Evolutionary conservation across 2,329 filamentous ascomycete species (phyloP).

Genomic region (Colletotrichum sansevieriae): DNA sequence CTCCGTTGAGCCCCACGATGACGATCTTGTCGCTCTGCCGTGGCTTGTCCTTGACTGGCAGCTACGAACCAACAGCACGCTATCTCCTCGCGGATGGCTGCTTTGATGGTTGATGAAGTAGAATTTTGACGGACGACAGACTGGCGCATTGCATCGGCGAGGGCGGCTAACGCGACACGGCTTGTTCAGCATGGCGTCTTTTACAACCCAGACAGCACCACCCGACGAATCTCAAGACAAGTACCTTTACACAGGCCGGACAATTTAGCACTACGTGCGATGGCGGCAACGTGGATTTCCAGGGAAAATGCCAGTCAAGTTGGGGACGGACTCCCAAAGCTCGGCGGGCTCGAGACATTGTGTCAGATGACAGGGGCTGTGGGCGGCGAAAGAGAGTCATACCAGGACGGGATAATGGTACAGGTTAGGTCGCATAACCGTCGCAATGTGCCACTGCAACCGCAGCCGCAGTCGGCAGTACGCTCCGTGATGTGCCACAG

Average conservation of each 20-base stretch:
- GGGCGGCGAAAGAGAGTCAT: slow-evolving; percentile 16
- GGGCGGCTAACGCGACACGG: slow-evolving; percentile 18
- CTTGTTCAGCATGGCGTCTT: neutral
- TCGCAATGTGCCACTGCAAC: slow-evolving; percentile 8
- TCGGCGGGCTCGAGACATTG: slow-evolving; percentile 22
- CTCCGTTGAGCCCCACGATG: slow-evolving; percentile 28
- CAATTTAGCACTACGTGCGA: slow-evolving; percentile 9
- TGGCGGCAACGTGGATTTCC: neutral
- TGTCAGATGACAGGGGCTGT: slow-evolving; percentile 23
- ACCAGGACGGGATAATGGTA: slow-evolving; percentile 29
- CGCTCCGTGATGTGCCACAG: slow-evolving; percentile 4
- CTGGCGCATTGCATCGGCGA: slow-evolving; percentile 25
- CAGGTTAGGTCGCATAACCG: slow-evolving; percentile 33
- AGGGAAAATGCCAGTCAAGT: slow-evolving; percentile 2
- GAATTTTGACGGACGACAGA: slow-evolving; percentile 23
- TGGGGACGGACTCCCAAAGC: neutral
- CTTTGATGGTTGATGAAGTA: slow-evolving; percentile 27
- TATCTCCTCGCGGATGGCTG: slow-evolving; percentile 14
- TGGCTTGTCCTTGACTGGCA: slow-evolving; percentile 13
- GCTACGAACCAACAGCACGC: slow-evolving; percentile 4
- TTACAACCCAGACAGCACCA: slow-evolving; percentile 5
- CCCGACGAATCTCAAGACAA: neutral
- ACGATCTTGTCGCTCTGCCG: slow-evolving; percentile 33
- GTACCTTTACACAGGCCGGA: neutral
- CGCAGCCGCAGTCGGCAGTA: neutral